These are phyloP conservation scores for Tylopilus intermedius DNA, from an alignment of 768 basidiomycete species.

Conservation along the genomic window DNA sequence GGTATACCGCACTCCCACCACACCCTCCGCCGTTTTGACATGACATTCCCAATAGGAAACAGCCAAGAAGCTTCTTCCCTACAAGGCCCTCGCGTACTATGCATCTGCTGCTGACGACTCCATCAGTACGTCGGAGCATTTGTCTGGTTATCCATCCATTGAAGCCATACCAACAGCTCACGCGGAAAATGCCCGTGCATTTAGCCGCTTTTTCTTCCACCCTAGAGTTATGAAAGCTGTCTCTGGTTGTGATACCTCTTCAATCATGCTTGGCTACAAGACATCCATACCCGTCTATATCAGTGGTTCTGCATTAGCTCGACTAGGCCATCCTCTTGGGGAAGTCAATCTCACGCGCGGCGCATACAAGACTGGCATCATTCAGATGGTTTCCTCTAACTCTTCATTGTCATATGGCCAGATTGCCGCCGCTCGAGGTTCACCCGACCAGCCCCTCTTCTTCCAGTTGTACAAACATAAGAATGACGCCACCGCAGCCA, in stretches of 20 bases:
- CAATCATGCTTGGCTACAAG: conserved; percentile 65
- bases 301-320: conserved; percentile 78
- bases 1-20: conserved; percentile 33
- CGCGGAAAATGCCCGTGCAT: conserved; percentile 72
- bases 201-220: conserved; percentile 80
- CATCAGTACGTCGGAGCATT: conserved; percentile 48
- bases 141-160: conserved; percentile 12
- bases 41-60: conserved; percentile 43
- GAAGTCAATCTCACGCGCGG: conserved; percentile 79
- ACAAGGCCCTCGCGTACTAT: conserved; percentile 80
- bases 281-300: conserved; percentile 79
- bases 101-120: conserved; percentile 84
- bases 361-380: conserved; percentile 58
- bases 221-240: conserved; percentile 75
- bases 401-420: conserved; percentile 62
- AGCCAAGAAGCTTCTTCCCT: conserved; percentile 65
- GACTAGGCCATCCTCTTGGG: conserved; percentile 84
- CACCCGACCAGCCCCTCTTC: conserved; percentile 58
- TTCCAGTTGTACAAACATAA: conserved; percentile 86
- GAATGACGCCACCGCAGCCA: conserved; percentile 59
- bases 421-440: conserved; percentile 53
- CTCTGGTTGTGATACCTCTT: conserved; percentile 61
- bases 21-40: not conserved
- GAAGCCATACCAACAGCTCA: conserved; percentile 38
- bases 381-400: conserved; percentile 84